Evolutionary conservation across 352 stramenopile genomes (phyloP).

Genomic region (Lagenidium sp.): DNA sequence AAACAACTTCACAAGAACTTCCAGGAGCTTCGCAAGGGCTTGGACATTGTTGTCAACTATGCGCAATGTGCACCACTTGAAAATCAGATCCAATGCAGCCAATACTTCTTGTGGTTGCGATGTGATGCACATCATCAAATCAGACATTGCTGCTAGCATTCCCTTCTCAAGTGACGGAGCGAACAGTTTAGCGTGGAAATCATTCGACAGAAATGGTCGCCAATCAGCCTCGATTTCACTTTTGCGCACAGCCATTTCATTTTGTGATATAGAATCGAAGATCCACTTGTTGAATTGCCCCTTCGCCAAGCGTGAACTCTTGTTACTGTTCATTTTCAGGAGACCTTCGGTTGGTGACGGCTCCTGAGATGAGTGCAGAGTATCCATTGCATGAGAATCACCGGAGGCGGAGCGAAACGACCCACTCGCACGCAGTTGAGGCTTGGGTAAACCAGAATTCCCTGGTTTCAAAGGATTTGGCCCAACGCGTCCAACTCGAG

Average conservation of each 20-base stretch:
- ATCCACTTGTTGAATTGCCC: slow-evolving; percentile 80
- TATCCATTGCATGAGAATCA: no score
- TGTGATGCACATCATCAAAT: slow-evolving; percentile 56
- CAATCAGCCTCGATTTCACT: slow-evolving; percentile 70
- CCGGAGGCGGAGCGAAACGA: no score
- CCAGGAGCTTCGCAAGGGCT: slow-evolving; percentile 69
- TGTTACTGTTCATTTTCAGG: slow-evolving; percentile 61
- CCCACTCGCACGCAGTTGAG: slow-evolving; percentile 3
- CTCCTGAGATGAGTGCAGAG: no score
- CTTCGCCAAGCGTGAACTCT: slow-evolving; percentile 44
- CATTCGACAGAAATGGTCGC: slow-evolving; percentile 52
- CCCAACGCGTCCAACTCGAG: slow-evolving; percentile 3
- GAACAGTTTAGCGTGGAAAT: slow-evolving; percentile 76
- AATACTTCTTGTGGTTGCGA: slow-evolving; percentile 62
- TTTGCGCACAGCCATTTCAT: slow-evolving; percentile 63
- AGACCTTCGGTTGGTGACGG: slow-evolving; percentile 15
- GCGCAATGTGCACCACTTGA: slow-evolving; percentile 82
- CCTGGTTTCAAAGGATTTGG: no score
- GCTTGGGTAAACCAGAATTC: no score
- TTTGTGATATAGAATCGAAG: slow-evolving; percentile 61
- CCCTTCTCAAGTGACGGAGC: slow-evolving; percentile 70
- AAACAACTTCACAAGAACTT: slow-evolving; percentile 77
- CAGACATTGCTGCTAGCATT: slow-evolving; percentile 72
- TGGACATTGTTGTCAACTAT: slow-evolving; percentile 88
- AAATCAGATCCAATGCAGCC: slow-evolving; percentile 54